phyloP scores from a whole-genome alignment of 495 filamentous ascomycete species.

The Barbatosphaeria neglecta region DNA sequence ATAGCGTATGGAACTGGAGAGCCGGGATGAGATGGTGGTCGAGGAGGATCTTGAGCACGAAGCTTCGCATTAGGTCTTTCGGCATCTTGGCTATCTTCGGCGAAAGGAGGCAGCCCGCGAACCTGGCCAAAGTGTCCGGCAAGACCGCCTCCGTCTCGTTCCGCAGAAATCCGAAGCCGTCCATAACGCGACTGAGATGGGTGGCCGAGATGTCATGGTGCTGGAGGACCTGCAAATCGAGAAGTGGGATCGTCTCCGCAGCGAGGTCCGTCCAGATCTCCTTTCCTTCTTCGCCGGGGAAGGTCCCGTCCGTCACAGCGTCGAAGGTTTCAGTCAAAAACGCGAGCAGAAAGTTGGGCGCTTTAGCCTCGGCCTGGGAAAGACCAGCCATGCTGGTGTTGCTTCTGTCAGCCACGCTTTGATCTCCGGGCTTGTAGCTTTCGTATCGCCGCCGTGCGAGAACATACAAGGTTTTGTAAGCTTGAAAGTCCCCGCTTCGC shows the following conservation, averaged over 20 bases:
- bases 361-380: background rate
- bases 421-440: no score
- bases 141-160: background rate
- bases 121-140: slow-evolving; percentile 5
- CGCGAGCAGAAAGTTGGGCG: background rate
- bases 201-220: background rate
- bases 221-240: background rate
- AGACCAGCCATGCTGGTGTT: background rate
- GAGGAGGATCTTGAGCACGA: slow-evolving; percentile 4
- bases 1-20: slow-evolving; percentile 5
- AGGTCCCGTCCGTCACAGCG: background rate
- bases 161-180: no score
- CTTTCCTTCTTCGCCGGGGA: background rate
- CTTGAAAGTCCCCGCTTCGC: background rate
- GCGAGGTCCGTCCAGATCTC: background rate
- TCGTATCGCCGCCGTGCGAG: background rate
- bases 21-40: slow-evolving; percentile 1
- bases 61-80: slow-evolving; percentile 3
- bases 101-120: slow-evolving; percentile 3
- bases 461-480: background rate
- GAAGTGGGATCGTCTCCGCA: background rate
- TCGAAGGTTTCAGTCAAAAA: background rate
- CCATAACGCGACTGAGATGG: no score
- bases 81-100: slow-evolving; percentile 1
- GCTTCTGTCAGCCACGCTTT: background rate